Evolutionary conservation across 192 early-diverging fungal genomes (phyloP).

Genomic region (Diversispora epigaea): DNA sequence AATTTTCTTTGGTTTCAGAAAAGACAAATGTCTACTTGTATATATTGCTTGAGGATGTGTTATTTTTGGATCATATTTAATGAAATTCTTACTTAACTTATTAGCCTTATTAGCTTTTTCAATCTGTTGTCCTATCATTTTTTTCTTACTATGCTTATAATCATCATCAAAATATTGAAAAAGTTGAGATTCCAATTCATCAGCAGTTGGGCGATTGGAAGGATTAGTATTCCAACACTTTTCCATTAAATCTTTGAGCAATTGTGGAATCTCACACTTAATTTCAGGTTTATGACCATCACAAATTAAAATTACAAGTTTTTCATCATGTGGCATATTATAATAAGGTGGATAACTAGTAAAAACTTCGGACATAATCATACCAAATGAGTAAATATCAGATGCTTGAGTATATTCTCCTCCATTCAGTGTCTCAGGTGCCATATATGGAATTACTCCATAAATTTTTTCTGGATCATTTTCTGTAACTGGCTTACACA

Average conservation of each 20-base stretch:
- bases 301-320: constrained; percentile 33
- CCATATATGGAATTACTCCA: constrained; percentile 40
- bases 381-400: constrained; percentile 45
- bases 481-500: constrained; percentile 12
- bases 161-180: too few relatives aligned
- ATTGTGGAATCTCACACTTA: constrained; percentile 33
- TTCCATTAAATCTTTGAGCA: constrained; percentile 37
- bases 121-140: too few relatives aligned
- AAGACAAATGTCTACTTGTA: too few relatives aligned
- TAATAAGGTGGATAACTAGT: constrained; percentile 40
- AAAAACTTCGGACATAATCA: constrained; percentile 43
- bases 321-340: constrained; percentile 31
- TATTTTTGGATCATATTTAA: too few relatives aligned
- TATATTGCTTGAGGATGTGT: too few relatives aligned
- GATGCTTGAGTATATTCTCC: background rate
- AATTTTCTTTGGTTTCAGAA: too few relatives aligned
- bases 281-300: constrained; percentile 36
- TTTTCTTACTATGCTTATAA: too few relatives aligned
- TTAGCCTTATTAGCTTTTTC: too few relatives aligned
- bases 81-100: too few relatives aligned
- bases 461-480: constrained; percentile 15
- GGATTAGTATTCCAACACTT: constrained; percentile 43
- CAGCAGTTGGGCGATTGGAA: background rate
- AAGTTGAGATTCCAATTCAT: background rate
- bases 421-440: constrained; percentile 35